These are phyloP conservation scores for Clonostachys rhizophaga DNA, from an alignment of 2,329 filamentous ascomycete genomes.

Conservation along the genomic window DNA sequence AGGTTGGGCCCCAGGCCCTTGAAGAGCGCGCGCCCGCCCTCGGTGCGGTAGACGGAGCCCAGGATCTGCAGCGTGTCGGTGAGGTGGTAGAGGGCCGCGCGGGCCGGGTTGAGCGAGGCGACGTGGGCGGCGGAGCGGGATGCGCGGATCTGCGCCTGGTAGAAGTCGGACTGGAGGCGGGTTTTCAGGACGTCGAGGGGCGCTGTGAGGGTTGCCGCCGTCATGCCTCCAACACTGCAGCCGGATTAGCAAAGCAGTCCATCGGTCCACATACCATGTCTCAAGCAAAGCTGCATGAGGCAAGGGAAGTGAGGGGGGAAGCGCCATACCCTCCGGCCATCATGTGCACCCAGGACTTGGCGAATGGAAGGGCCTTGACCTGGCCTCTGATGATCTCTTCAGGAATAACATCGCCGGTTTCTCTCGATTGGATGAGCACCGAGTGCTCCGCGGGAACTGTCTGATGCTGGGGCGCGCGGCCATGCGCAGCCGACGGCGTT, in stretches of 20 bases:
- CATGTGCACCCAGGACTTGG: conserved; percentile 88
- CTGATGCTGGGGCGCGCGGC: conserved; percentile 2
- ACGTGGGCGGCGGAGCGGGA: conserved; percentile 46
- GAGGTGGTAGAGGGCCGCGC: conserved; percentile 69
- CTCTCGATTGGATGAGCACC: conserved; percentile 53
- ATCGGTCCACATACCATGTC: background rate
- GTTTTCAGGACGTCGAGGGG: conserved; percentile 94
- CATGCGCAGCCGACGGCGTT: background rate
- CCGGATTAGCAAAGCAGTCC: background rate
- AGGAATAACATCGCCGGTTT: conserved; percentile 52
- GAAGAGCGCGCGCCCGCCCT: conserved; percentile 85
- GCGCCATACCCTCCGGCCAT: conserved; percentile 76
- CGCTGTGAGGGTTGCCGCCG: conserved; percentile 84
- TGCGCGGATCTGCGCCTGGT: conserved; percentile 75
- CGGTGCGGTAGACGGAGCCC: conserved; percentile 70
- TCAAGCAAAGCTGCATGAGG: background rate
- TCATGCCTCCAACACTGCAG: conserved; percentile 79
- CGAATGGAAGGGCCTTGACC: conserved; percentile 41
- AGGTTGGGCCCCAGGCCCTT: conserved; percentile 90
- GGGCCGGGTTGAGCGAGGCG: conserved; percentile 56
- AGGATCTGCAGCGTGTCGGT: conserved; percentile 84
- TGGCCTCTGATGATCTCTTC: conserved; percentile 26
- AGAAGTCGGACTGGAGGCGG: conserved; percentile 89
- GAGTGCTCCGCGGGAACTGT: conserved; percentile 22
- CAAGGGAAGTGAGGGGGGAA: background rate